These are phyloP conservation scores for Penicillium pulvis DNA, from an alignment of 495 filamentous ascomycete species.

Conservation along the genomic window DNA sequence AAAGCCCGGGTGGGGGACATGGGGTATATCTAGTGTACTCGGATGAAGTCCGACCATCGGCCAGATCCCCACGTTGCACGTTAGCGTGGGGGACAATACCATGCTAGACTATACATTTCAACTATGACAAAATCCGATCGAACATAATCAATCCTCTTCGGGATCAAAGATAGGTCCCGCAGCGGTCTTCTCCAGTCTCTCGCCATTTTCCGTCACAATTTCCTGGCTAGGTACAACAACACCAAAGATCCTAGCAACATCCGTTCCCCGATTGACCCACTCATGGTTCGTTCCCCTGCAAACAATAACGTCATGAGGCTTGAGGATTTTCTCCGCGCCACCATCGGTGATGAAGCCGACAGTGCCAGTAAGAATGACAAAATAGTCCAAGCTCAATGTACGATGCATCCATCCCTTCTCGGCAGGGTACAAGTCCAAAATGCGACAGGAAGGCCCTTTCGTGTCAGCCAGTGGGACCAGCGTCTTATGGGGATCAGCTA, in stretches of 20 bases:
- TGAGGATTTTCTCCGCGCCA: slow-evolving; percentile 24
- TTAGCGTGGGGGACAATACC: not conserved
- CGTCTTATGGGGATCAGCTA: slow-evolving; percentile 23
- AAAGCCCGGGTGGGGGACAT: not conserved
- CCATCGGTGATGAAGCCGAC: slow-evolving; percentile 27
- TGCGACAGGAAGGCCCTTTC: slow-evolving; percentile 30
- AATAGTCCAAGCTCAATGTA: slow-evolving; percentile 30
- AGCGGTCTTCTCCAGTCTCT: slow-evolving; percentile 24
- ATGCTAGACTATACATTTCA: not conserved
- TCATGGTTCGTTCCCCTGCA: slow-evolving; percentile 30
- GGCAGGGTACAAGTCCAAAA: slow-evolving; percentile 24
- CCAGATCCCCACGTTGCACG: not conserved
- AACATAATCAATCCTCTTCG: slow-evolving; percentile 17
- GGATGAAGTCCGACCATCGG: not conserved
- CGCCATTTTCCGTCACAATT: slow-evolving; percentile 22
- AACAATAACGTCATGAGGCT: slow-evolving; percentile 31
- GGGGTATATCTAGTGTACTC: not conserved
- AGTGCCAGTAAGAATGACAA: slow-evolving; percentile 24
- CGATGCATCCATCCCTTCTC: slow-evolving; percentile 32
- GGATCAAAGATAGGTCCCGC: slow-evolving; percentile 28
- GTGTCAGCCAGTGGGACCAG: slow-evolving; percentile 32
- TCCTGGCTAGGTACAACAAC: slow-evolving; percentile 27
- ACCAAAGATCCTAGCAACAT: slow-evolving; percentile 24
- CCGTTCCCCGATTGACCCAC: slow-evolving; percentile 30
- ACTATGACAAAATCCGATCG: not conserved